Evolutionary conservation across 1,284 basidiomycete species (phyloP), one percentile per base, ranked within the genome.

Genomic region (Phellopilus nigrolimitatus): DNA sequence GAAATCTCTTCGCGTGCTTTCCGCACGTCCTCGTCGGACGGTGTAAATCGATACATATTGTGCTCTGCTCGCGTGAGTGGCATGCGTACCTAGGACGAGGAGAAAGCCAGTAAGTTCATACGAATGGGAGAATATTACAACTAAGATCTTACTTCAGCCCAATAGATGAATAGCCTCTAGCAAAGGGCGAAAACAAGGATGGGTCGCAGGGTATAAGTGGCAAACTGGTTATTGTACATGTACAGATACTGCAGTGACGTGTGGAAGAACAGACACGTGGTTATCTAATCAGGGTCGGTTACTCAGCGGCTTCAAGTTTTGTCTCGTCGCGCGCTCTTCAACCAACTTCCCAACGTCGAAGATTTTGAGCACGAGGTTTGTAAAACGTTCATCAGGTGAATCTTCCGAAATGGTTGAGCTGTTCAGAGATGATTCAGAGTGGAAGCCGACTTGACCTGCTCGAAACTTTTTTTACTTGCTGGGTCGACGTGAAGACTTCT

Each of bases 351-450:
- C n/a, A n/a, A n/a, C n/a, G 85, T 88, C 88, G 86, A 76, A 80
- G 87, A 91, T 90, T 91, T 88, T 90, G 79, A n/a, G n/a, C n/a
- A n/a, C n/a, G n/a, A n/a, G n/a, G n/a, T n/a, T 87, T 90, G 88
- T 90, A 68, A 64, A 61, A 56, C 51, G 41, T 13, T 13, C n/a
- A 33, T 24, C 21, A 49, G 37, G 38, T 41, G 21, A 19, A 36
- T 41, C 7, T 42, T 13, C 42, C 27, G 36, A 46, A 17, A 17
- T 45, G 6, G 21, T 55, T 47, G 56, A 15, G 21, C 52, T 37
- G 4, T 63, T 66, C 60, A 50, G 62, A 67, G 85, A 89, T 86
- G 83, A 88, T 79, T 83, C 82, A 86, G 87, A 90, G 87, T 90
- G 87, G 87, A 87, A 82, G 70, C 87, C 83, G 69, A 65, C 80